Evolutionary conservation across 306 rosid species (phyloP).

Genomic region (Cyamopsis tetragonoloba): DNA sequence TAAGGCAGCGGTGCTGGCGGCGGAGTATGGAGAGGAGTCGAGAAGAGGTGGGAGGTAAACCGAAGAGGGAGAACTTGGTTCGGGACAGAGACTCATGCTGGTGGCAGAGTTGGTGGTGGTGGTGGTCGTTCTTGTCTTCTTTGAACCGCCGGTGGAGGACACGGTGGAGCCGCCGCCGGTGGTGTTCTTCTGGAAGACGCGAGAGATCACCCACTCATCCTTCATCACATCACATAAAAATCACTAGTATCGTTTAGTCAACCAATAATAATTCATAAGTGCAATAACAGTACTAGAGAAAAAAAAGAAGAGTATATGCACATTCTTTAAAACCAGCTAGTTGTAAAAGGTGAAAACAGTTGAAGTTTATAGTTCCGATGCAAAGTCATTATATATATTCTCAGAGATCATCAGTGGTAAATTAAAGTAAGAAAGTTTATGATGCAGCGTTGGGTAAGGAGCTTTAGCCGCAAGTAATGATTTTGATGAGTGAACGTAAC

Average conservation of each 20-base stretch:
- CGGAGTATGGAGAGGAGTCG: slow-evolving; percentile 59
- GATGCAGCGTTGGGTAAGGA: slow-evolving; percentile 8
- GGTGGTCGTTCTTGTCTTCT: slow-evolving; percentile 40
- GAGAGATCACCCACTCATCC: slow-evolving; percentile 98
- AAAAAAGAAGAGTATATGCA: no score
- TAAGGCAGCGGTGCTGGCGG: not conserved
- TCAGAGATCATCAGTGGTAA: no score
- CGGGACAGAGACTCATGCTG: slow-evolving; percentile 35
- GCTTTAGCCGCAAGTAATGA: not conserved
- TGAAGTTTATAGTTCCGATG: slow-evolving; percentile 15
- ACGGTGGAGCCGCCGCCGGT: slow-evolving; percentile 29
- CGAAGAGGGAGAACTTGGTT: slow-evolving; percentile 79
- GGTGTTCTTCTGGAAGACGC: slow-evolving; percentile 75
- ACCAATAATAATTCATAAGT: no score
- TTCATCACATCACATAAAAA: slow-evolving; percentile 16
- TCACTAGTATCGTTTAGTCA: no score
- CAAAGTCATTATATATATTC: slow-evolving; percentile 16
- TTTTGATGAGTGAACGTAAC: not conserved
- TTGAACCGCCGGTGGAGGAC: slow-evolving; percentile 33
- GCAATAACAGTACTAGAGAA: no score
- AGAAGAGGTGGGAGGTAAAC: slow-evolving; percentile 87
- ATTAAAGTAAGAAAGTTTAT: not conserved
- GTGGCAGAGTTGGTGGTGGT: not conserved
- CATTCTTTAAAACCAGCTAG: no score
- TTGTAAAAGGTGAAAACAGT: no score